These are phyloP conservation scores for Polychaeton citri DNA, from an alignment of 2,329 filamentous ascomycete species.

Conservation along the genomic window DNA sequence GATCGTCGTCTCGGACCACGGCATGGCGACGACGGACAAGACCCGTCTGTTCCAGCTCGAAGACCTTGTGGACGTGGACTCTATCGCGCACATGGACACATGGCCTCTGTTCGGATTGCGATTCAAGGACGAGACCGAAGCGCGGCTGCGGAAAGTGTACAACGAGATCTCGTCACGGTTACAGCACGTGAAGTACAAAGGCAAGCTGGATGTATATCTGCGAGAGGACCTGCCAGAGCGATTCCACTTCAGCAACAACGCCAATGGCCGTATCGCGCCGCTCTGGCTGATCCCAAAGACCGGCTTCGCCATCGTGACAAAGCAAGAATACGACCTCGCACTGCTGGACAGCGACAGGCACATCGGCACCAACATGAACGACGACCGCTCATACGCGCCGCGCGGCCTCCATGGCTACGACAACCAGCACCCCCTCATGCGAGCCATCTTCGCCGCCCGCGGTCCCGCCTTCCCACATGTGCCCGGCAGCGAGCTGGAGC, in stretches of 20 bases:
- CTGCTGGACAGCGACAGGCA: conserved; percentile 48
- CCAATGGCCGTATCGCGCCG: conserved; percentile 63
- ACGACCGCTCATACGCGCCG: conserved; percentile 49
- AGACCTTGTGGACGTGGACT: conserved; percentile 63
- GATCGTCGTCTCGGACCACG: conserved; percentile 92
- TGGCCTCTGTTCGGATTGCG: conserved; percentile 89
- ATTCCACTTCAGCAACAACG: conserved; percentile 81
- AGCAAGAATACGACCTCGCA: conserved; percentile 62
- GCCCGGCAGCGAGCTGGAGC: conserved; percentile 63
- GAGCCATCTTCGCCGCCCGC: conserved; percentile 84
- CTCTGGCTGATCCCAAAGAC: conserved; percentile 88
- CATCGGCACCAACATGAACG: conserved; percentile 16
- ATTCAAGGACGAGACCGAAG: conserved; percentile 54
- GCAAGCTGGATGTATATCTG: conserved; percentile 76
- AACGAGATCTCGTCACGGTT: conserved; percentile 38
- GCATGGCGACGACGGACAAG: conserved; percentile 87
- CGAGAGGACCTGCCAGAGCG: conserved; percentile 81
- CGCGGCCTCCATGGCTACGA: conserved; percentile 89
- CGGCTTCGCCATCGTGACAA: conserved; percentile 82
- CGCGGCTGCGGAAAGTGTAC: conserved; percentile 50
- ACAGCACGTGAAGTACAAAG: conserved; percentile 45
- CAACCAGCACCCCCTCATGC: conserved; percentile 86
- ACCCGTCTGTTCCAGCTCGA: conserved; percentile 77
- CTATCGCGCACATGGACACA: conserved; percentile 76
- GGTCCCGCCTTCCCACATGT: conserved; percentile 85